These are phyloP conservation scores for Leccinum griseonigrum DNA, from an alignment of 1,284 basidiomycete genomes.

Conservation along the genomic window DNA sequence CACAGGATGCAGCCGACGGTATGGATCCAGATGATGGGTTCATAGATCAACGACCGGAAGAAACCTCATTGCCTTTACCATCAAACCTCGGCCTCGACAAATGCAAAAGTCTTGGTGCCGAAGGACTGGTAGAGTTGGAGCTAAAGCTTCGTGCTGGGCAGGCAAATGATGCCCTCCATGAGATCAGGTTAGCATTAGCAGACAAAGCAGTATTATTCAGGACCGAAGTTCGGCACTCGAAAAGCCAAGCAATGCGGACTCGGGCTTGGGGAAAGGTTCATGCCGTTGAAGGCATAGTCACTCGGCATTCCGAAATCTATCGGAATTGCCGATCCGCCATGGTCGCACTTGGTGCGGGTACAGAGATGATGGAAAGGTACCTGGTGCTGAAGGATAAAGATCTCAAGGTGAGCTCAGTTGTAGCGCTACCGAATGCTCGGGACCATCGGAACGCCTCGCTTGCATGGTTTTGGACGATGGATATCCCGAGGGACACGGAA, in stretches of 20 bases:
- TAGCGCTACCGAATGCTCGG: not conserved
- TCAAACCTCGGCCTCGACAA: not conserved
- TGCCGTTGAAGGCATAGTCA: not conserved
- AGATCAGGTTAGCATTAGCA: not conserved
- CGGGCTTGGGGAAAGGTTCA: not conserved
- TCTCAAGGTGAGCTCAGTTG: not conserved
- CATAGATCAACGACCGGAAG: not conserved
- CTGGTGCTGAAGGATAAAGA: not conserved
- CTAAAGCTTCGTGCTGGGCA: not conserved
- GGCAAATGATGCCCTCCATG: not conserved
- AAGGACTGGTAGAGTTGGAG: not conserved
- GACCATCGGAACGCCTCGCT: not conserved
- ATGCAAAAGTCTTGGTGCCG: not conserved
- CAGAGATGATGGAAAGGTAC: not conserved
- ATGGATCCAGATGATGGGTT: not conserved
- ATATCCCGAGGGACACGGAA: not conserved
- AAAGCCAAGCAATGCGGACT: not conserved
- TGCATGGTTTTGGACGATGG: constrained; percentile 3
- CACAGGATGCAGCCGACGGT: not conserved
- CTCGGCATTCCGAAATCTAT: not conserved
- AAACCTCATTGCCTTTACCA: not conserved
- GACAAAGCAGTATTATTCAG: not conserved
- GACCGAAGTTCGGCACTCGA: not conserved
- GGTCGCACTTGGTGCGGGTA: not conserved
- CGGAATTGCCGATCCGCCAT: not conserved